These are phyloP conservation scores for Colletotrichum australisinense DNA, from an alignment of 2,329 filamentous ascomycete species.

Conservation along the genomic window DNA sequence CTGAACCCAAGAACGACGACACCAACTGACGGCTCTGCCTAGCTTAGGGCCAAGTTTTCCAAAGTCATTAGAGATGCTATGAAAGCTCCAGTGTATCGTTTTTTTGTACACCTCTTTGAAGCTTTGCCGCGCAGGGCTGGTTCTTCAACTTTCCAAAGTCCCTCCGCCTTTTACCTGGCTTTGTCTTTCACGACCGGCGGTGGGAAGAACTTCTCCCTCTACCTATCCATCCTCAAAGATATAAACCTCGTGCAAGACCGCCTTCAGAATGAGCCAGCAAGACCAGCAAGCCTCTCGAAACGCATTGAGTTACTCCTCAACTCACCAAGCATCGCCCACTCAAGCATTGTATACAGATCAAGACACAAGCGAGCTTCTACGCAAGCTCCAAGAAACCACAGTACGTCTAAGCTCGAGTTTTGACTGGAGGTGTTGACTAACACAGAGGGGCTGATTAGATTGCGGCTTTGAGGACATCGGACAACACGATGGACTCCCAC, in stretches of 20 bases:
- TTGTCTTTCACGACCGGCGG: background rate
- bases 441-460: background rate
- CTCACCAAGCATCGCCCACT: constrained; percentile 5
- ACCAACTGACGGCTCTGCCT: constrained; percentile 18
- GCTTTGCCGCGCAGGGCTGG: constrained; percentile 15
- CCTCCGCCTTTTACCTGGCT: constrained; percentile 14
- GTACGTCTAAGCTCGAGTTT: background rate
- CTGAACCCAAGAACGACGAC: constrained; percentile 18
- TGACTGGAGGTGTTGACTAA: background rate
- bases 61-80: constrained; percentile 3
- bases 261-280: constrained; percentile 29
- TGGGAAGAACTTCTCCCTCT: background rate
- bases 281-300: constrained; percentile 15
- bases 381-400: constrained; percentile 32
- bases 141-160: constrained; percentile 25
- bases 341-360: constrained; percentile 4
- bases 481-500: constrained; percentile 28
- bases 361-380: constrained; percentile 24
- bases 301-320: constrained; percentile 6
- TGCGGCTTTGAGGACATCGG: constrained; percentile 18
- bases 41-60: constrained; percentile 5
- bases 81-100: background rate
- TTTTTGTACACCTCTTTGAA: background rate
- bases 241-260: constrained; percentile 20
- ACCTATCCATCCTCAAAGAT: constrained; percentile 1